Evolutionary conservation across 2,329 filamentous ascomycete species (phyloP).

Genomic region (Dothideomycetes sp.): DNA sequence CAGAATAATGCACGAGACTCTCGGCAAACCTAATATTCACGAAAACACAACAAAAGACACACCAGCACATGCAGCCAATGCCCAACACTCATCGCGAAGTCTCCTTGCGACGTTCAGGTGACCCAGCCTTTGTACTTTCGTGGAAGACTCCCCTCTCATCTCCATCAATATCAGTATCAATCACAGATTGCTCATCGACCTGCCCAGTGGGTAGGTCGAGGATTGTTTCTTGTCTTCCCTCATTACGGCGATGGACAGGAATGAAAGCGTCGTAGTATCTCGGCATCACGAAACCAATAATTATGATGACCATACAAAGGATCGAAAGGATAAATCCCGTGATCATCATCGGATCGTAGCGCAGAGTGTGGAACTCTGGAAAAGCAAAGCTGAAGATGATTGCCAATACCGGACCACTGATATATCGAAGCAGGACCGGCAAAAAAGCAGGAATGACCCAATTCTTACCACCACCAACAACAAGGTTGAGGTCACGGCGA

Average conservation of each 20-base stretch:
- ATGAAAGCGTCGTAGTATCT: slow-evolving; percentile 47
- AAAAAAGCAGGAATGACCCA: slow-evolving; percentile 48
- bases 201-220: no score
- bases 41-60: no score
- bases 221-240: slow-evolving; percentile 30
- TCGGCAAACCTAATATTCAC: no score
- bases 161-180: no score
- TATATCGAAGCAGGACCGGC: slow-evolving; percentile 42
- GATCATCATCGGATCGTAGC: slow-evolving; percentile 30
- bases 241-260: slow-evolving; percentile 36
- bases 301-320: slow-evolving; percentile 38
- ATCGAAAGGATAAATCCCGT: slow-evolving; percentile 43
- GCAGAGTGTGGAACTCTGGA: slow-evolving; percentile 39
- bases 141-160: no score
- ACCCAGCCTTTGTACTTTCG: no score
- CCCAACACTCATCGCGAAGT: no score
- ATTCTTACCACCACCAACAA: slow-evolving; percentile 46
- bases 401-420: slow-evolving; percentile 41
- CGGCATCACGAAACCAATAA: slow-evolving; percentile 43
- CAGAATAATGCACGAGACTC: no score
- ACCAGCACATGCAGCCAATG: no score
- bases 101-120: no score
- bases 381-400: slow-evolving; percentile 46
- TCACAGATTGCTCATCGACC: no score
- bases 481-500: slow-evolving; percentile 45